phyloP scores from a whole-genome alignment of 2,329 filamentous ascomycete species.

The Colletotrichum sp. region DNA sequence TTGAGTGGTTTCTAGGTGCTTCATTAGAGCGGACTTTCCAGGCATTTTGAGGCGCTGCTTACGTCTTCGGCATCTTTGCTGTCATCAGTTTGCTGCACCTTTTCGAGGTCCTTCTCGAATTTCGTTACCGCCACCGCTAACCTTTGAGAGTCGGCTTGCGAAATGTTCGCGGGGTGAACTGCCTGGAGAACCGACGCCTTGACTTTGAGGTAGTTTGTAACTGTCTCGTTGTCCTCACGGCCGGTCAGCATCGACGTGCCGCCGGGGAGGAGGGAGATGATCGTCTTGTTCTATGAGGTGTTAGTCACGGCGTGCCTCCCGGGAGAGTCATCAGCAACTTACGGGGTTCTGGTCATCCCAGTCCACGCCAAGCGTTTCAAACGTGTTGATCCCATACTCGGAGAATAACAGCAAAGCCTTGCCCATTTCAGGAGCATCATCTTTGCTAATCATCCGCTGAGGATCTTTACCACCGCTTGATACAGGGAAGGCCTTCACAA shows the following conservation, averaged over 20 bases:
- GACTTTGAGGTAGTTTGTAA: not conserved
- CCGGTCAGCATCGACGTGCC: not conserved
- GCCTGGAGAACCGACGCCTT: not conserved
- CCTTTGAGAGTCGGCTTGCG: not conserved
- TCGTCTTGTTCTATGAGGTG: conserved; percentile 55
- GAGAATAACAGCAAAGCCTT: conserved; percentile 50
- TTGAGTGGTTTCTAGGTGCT: conserved; percentile 17
- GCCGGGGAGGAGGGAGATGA: not conserved
- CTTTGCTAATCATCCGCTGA: conserved; percentile 25
- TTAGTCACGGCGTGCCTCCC: conserved; percentile 42
- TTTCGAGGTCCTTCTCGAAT: not conserved
- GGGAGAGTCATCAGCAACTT: conserved; percentile 23
- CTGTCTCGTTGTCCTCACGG: not conserved
- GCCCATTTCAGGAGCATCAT: conserved; percentile 1
- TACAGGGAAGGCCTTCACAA: conserved; percentile 2
- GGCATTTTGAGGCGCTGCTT: not conserved
- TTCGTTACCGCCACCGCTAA: not conserved
- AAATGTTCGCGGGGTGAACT: conserved; percentile 8
- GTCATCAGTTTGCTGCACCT: not conserved
- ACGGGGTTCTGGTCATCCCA: conserved; percentile 48
- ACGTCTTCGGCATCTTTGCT: conserved; percentile 47
- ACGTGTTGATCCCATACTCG: conserved; percentile 46
- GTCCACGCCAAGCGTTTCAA: conserved; percentile 38
- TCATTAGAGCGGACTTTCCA: too few species aligned
- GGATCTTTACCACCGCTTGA: conserved; percentile 29